These are phyloP conservation scores for Erucastrum elatum DNA, from an alignment of 345 rosid species.

Conservation along the genomic window DNA sequence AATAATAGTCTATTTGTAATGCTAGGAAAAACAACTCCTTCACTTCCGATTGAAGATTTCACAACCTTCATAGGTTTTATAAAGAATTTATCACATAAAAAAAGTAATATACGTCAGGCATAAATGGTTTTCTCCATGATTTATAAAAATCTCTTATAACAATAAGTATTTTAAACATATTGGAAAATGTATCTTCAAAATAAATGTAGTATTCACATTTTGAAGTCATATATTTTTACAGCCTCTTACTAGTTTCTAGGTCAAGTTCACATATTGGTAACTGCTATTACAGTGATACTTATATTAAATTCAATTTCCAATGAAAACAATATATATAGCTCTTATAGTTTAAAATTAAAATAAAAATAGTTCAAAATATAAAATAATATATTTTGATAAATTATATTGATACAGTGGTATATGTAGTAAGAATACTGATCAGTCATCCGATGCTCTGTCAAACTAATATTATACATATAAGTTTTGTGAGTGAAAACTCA, in stretches of 20 bases:
- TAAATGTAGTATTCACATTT: not conserved
- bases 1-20: not conserved
- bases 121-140: not conserved
- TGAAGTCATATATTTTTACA: not conserved
- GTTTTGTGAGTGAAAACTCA: not conserved
- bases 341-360: not conserved
- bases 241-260: conserved; percentile 8
- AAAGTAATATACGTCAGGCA: not conserved
- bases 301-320: not conserved
- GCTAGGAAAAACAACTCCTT: not conserved
- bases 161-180: not conserved
- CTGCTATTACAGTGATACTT: not conserved
- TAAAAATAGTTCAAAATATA: not conserved
- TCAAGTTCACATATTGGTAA: not conserved
- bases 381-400: not conserved
- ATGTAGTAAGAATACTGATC: not conserved
- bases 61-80: not conserved
- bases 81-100: not conserved
- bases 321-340: not conserved
- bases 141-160: not conserved
- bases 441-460: not conserved
- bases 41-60: not conserved
- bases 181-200: not conserved
- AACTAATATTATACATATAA: not conserved
- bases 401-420: not conserved